phyloP scores from a whole-genome alignment of 192 early-diverging fungal species.

The Rhizophagus sp. region DNA sequence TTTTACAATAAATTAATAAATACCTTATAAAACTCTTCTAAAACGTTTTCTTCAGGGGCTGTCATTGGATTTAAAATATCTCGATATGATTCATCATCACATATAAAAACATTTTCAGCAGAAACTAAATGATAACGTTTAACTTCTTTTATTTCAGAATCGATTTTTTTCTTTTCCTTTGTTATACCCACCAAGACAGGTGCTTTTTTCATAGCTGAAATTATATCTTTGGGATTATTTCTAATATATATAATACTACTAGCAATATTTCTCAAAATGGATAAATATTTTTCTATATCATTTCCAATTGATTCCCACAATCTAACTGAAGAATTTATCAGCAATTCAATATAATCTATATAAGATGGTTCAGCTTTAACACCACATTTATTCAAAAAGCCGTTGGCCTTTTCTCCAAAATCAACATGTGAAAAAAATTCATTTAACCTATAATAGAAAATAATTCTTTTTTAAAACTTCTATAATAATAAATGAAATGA shows the following conservation, averaged over 20 bases:
- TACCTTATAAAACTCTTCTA: background rate
- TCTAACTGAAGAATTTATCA: constrained; percentile 57
- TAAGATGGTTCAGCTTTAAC: constrained; percentile 79
- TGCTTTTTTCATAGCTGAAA: constrained; percentile 58
- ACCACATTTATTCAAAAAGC: constrained; percentile 80
- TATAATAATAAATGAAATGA: no score
- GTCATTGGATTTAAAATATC: constrained; percentile 74
- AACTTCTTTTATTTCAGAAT: constrained; percentile 32
- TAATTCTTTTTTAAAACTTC: no score
- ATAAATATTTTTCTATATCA: constrained; percentile 63
- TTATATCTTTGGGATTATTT: constrained; percentile 32
- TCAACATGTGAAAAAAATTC: constrained; percentile 62
- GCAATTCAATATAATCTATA: constrained; percentile 64
- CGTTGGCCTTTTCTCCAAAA: constrained; percentile 71
- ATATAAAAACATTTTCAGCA: constrained; percentile 72
- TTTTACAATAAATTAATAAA: no score
- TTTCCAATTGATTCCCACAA: constrained; percentile 56
- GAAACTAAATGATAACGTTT: constrained; percentile 49
- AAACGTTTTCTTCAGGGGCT: no score
- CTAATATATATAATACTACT: constrained; percentile 51
- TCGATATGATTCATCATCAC: constrained; percentile 72
- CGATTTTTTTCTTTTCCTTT: constrained; percentile 31
- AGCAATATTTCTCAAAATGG: constrained; percentile 71
- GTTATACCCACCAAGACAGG: constrained; percentile 68
- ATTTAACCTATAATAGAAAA: constrained; percentile 40